phyloP scores from a whole-genome alignment of 192 early-diverging fungal genomes.

The Coemansia sp. region DNA sequence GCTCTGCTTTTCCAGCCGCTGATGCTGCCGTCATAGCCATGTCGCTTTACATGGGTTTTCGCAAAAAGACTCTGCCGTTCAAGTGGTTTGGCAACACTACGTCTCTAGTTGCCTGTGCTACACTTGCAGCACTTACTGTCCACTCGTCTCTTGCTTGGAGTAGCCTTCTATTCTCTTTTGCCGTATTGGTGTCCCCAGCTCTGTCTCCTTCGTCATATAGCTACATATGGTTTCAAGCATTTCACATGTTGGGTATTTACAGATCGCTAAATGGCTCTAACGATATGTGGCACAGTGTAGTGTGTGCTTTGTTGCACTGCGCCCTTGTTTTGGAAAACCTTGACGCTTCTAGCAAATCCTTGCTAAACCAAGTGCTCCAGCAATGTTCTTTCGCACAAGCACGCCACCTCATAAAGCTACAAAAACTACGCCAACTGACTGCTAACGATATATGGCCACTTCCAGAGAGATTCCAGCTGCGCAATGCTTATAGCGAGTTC shows the following conservation, averaged over 20 bases:
- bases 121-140: neutral
- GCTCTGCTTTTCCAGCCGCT: neutral
- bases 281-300: neutral
- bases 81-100: neutral
- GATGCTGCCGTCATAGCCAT: neutral
- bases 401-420: slow-evolving; percentile 12
- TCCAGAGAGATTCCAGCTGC: neutral
- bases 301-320: neutral
- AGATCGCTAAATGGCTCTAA: neutral
- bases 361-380: neutral
- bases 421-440: slow-evolving; percentile 14
- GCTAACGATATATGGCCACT: slow-evolving; percentile 23
- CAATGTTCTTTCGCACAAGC: slow-evolving; percentile 14
- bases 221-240: neutral
- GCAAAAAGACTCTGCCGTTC: neutral
- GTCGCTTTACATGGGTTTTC: neutral
- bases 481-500: slow-evolving; percentile 12
- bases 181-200: neutral
- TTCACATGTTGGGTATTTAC: slow-evolving; percentile 1
- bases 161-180: neutral
- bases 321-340: neutral
- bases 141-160: neutral
- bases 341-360: neutral
- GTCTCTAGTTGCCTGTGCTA: neutral
- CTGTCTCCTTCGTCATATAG: neutral